A percentile compares a stretch with the other conserved stretches of the same genome.
These are phyloP conservation scores for Plasmodium vivax DNA, from an alignment of 169 alveolate species.

Conservation along the genomic window DNA sequence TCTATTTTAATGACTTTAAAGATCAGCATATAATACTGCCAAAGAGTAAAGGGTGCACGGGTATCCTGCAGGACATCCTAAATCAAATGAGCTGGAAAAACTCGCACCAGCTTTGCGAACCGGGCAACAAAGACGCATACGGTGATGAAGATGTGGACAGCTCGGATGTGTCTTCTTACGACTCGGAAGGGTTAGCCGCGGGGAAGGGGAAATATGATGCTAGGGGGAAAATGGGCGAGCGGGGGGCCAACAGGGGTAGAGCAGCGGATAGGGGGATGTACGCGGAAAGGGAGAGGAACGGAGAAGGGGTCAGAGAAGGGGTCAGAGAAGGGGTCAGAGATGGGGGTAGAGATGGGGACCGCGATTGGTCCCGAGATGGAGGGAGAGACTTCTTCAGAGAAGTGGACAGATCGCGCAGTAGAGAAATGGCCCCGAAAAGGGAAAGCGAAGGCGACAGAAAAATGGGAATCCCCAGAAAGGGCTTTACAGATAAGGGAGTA, in stretches of 20 bases:
- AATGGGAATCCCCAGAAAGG: neutral
- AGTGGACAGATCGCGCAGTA: neutral
- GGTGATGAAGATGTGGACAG: neutral
- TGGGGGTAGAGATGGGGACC: neutral
- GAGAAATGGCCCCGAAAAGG: neutral
- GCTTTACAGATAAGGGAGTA: neutral
- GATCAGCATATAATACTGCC: slow-evolving; percentile 71
- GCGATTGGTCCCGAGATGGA: neutral
- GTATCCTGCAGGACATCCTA: slow-evolving; percentile 11
- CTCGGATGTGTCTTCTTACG: slow-evolving; percentile 2
- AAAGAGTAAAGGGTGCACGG: slow-evolving; percentile 28
- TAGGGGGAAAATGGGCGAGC: neutral
- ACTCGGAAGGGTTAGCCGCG: neutral
- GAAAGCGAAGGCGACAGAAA: neutral
- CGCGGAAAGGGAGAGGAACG: too few species aligned
- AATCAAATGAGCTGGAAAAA: slow-evolving; percentile 54
- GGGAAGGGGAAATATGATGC: neutral
- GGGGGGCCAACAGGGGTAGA: neutral
- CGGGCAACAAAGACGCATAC: neutral
- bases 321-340: neutral
- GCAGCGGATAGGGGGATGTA: neutral
- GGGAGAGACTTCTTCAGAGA: neutral
- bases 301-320: neutral
- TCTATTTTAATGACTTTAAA: slow-evolving; percentile 31
- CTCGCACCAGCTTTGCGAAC: neutral